Conservation (phyloP, 257 asterid species). For the Solanum etuberosum region DNA sequence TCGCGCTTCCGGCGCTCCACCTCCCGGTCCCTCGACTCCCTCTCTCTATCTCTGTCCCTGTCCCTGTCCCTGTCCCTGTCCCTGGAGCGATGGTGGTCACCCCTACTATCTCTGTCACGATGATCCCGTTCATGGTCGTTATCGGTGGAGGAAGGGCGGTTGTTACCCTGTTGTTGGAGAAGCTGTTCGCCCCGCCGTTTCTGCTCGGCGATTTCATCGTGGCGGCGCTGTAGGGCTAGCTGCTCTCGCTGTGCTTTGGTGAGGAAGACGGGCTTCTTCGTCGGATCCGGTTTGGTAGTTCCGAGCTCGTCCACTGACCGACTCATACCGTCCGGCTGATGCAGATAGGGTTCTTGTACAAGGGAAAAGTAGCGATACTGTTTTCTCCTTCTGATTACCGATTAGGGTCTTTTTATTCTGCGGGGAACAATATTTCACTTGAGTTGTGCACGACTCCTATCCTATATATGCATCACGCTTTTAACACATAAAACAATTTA, state of each 20-base stretch:
- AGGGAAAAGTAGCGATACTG: background rate
- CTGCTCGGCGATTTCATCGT: conserved; percentile 49
- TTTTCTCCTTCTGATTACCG: background rate
- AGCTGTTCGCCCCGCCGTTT: conserved; percentile 31
- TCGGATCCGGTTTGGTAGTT: conserved; percentile 16
- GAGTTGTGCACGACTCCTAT: background rate
- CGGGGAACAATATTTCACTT: background rate
- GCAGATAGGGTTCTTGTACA: background rate
- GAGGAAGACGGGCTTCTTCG: conserved; percentile 57
- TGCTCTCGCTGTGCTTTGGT: conserved; percentile 15
- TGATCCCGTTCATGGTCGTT: conserved; percentile 35
- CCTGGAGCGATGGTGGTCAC: background rate
- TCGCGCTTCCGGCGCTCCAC: conserved; percentile 4
- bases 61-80: background rate
- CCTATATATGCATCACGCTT: background rate
- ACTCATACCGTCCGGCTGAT: conserved; percentile 2
- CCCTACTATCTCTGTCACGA: conserved; percentile 17
- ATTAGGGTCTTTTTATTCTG: background rate
- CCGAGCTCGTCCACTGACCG: conserved; percentile 17
- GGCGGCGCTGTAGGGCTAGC: conserved; percentile 55
- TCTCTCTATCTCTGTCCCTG: conserved; percentile 12
- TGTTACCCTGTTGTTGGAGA: conserved; percentile 8
- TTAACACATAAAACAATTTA: background rate
- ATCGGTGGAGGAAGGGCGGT: conserved; percentile 22
- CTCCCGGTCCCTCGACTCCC: conserved; percentile 38